Evolutionary conservation across 371 early-diverging fungal species (phyloP).

Genomic region (Mucor plumbeus): DNA sequence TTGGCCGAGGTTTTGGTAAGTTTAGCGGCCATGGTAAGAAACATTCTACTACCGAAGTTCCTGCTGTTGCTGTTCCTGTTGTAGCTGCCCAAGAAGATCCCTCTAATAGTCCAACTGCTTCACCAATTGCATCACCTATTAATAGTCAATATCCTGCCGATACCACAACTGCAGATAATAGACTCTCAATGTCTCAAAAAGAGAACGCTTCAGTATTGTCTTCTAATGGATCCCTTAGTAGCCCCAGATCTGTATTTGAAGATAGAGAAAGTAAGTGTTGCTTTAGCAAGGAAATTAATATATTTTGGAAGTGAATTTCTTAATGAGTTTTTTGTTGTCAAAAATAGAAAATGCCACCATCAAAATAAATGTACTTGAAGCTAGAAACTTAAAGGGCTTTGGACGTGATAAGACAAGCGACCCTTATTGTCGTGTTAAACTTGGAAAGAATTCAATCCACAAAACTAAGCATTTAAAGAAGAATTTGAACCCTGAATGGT

Average conservation of each 20-base stretch:
- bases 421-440: constrained; percentile 48
- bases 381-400: constrained; percentile 50
- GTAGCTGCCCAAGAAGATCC: neutral
- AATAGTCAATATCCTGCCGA: neutral
- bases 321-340: neutral
- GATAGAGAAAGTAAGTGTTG: constrained; percentile 22
- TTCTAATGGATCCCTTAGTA: constrained; percentile 10
- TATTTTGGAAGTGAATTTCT: neutral
- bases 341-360: constrained; percentile 34
- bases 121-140: neutral
- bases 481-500: constrained; percentile 67
- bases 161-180: neutral
- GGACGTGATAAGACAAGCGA: constrained; percentile 54
- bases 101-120: neutral
- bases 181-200: neutral
- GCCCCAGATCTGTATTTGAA: constrained; percentile 25
- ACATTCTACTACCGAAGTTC: neutral
- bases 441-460: constrained; percentile 57
- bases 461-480: constrained; percentile 78
- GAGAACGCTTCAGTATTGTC: constrained; percentile 4
- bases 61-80: neutral
- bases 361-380: constrained; percentile 48
- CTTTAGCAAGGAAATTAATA: neutral
- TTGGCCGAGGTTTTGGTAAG: constrained; percentile 33
- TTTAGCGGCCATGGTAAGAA: constrained; percentile 24